Evolutionary conservation across 768 basidiomycete genomes (phyloP).

Genomic region (Tylopilus sp.): DNA sequence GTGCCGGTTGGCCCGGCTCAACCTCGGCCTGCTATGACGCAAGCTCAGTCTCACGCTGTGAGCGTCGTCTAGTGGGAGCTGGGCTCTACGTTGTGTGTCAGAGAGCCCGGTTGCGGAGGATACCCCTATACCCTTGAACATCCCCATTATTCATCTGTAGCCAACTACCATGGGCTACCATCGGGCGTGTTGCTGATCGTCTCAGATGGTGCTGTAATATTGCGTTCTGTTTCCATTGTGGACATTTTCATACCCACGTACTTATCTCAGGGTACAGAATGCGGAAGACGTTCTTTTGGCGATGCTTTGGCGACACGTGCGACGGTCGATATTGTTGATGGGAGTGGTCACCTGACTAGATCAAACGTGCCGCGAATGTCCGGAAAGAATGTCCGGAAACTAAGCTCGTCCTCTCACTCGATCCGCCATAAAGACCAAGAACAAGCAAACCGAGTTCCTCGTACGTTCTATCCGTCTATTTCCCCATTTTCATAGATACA

Average conservation of each 20-base stretch:
- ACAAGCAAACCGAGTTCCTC: constrained; percentile 89
- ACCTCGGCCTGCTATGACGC: too few species aligned
- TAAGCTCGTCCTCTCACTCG: neutral
- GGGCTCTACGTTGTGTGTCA: neutral
- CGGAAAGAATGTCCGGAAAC: too few species aligned
- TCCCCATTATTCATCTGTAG: neutral
- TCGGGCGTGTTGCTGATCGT: neutral
- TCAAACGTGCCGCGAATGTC: constrained; percentile 14
- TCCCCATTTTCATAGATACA: neutral
- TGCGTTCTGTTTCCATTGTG: too few species aligned
- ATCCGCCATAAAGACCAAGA: constrained; percentile 76
- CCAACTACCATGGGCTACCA: too few species aligned
- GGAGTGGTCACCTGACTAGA: too few species aligned
- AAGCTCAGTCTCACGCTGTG: too few species aligned
- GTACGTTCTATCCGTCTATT: constrained; percentile 40
- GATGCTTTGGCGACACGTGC: too few species aligned
- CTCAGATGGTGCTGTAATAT: neutral
- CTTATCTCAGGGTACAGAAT: too few species aligned
- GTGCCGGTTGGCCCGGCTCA: too few species aligned
- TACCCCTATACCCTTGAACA: neutral
- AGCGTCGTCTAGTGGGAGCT: neutral
- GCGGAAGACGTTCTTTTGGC: too few species aligned
- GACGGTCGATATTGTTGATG: too few species aligned
- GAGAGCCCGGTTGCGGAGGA: neutral
- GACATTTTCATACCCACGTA: too few species aligned